These are phyloP conservation scores for Aspergillus ustus DNA, from an alignment of 2,329 filamentous ascomycete species.

Conservation along the genomic window DNA sequence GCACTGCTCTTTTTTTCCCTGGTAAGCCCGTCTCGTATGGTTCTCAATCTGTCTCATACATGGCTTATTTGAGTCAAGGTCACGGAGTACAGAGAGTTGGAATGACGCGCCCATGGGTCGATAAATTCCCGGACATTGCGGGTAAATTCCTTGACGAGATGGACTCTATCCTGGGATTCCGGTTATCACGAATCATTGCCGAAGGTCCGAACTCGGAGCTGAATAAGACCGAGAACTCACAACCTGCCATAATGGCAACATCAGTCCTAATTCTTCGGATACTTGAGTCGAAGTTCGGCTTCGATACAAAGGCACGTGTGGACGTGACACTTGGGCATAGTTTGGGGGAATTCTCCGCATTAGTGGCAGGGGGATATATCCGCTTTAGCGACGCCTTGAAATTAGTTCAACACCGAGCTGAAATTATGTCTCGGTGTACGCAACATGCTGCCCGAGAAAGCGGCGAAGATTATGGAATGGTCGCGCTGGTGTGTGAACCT, in stretches of 20 bases:
- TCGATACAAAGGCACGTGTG: constrained; percentile 70
- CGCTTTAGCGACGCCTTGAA: constrained; percentile 76
- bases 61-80: constrained; percentile 55
- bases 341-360: constrained; percentile 87
- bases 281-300: constrained; percentile 82
- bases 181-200: constrained; percentile 77
- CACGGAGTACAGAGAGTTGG: constrained; percentile 89
- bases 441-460: constrained; percentile 66
- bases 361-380: constrained; percentile 83
- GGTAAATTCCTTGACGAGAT: constrained; percentile 82
- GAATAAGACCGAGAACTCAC: constrained; percentile 82
- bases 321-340: constrained; percentile 90
- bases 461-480: constrained; percentile 90
- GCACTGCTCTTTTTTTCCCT: constrained; percentile 55
- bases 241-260: constrained; percentile 95
- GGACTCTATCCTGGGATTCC: constrained; percentile 74
- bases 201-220: constrained; percentile 77
- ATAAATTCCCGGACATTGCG: constrained; percentile 80
- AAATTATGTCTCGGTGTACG: constrained; percentile 81
- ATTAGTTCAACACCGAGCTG: constrained; percentile 76
- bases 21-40: constrained; percentile 34
- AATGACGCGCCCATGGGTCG: constrained; percentile 84
- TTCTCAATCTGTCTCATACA: neutral
- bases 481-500: constrained; percentile 86
- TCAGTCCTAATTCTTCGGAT: constrained; percentile 88